Conservation (phyloP, 2,329 filamentous ascomycete genomes). For the Nannizziopsis arthrosporioides region DNA sequence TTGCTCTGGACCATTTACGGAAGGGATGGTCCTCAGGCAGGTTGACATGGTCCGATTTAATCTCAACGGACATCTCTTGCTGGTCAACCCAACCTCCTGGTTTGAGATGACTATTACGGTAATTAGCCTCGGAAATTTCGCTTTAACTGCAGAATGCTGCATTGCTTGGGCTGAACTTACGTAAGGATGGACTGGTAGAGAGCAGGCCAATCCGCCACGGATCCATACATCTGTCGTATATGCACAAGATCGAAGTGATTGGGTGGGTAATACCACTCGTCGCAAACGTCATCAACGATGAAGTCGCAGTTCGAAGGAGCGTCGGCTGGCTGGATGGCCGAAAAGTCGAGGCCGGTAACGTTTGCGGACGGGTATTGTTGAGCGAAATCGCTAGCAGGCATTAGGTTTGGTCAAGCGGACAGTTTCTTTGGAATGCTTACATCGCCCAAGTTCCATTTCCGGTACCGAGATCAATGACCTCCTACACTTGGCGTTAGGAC, state of each 20-base stretch:
- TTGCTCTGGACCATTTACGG: slow-evolving; percentile 19
- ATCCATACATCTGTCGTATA: slow-evolving; percentile 20
- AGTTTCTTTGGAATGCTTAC: background rate
- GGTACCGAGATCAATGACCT: slow-evolving; percentile 17
- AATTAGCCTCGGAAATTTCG: background rate
- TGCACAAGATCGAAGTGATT: slow-evolving; percentile 45
- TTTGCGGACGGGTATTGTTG: slow-evolving; percentile 40
- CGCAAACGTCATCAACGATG: slow-evolving; percentile 52
- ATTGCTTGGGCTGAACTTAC: slow-evolving; percentile 9
- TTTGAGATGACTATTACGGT: slow-evolving; percentile 15
- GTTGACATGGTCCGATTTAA: slow-evolving; percentile 19
- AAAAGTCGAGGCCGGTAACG: slow-evolving; percentile 52
- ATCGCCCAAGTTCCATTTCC: slow-evolving; percentile 16
- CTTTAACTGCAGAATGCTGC: background rate
- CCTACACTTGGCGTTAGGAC: slow-evolving; percentile 4
- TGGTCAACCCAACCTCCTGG: slow-evolving; percentile 22
- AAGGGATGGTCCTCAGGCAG: slow-evolving; percentile 20
- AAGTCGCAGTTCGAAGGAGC: slow-evolving; percentile 60
- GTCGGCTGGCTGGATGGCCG: slow-evolving; percentile 49
- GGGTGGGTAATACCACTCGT: slow-evolving; percentile 43
- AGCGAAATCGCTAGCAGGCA: slow-evolving; percentile 20
- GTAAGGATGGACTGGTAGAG: slow-evolving; percentile 18
- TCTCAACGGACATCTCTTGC: slow-evolving; percentile 21
- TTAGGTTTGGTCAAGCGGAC: slow-evolving; percentile 2
- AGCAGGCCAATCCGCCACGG: slow-evolving; percentile 17